Percentiles rank a stretch among this genome's conserved stretches.
These are phyloP conservation scores for Morella rubra DNA, from an alignment of 306 rosid species.

Conservation along the genomic window DNA sequence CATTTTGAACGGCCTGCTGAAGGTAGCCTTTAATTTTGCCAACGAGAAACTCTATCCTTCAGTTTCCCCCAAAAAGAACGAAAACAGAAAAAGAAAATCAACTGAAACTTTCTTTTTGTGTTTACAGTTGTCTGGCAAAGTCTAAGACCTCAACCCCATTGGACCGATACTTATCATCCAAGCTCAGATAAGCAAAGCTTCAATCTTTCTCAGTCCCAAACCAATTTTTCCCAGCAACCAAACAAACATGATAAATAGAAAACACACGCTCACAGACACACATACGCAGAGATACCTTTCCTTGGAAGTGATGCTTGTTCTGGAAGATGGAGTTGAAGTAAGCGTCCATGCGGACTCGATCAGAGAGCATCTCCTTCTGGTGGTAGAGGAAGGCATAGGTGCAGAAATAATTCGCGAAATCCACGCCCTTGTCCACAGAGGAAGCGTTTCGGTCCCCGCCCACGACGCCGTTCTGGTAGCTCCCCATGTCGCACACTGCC, in stretches of 20 bases:
- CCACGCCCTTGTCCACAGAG: conserved; percentile 73
- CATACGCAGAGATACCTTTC: conserved; percentile 52
- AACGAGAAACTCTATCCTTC: background rate
- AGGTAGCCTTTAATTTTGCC: background rate
- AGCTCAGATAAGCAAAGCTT: background rate
- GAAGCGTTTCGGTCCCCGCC: conserved; percentile 31
- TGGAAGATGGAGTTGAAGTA: conserved; percentile 74
- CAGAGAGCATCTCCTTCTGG: conserved; percentile 99
- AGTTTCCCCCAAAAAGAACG: background rate
- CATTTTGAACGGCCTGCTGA: background rate
- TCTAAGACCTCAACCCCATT: background rate
- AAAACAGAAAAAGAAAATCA: background rate
- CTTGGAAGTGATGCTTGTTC: conserved; percentile 81
- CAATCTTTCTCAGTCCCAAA: background rate
- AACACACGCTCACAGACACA: background rate
- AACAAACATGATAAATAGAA: background rate
- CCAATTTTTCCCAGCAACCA: background rate
- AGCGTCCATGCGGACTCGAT: conserved; percentile 98
- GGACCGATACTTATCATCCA: background rate
- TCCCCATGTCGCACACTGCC: conserved; percentile 52
- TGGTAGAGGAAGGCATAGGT: conserved; percentile 90
- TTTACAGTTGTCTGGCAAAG: background rate
- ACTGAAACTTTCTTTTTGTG: background rate
- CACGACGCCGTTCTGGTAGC: conserved; percentile 46
- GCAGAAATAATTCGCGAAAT: conserved; percentile 87